Evolutionary conservation across 352 stramenopile species (phyloP), one percentile per base, ranked within the genome.

Genomic region (Pythium volutum): DNA sequence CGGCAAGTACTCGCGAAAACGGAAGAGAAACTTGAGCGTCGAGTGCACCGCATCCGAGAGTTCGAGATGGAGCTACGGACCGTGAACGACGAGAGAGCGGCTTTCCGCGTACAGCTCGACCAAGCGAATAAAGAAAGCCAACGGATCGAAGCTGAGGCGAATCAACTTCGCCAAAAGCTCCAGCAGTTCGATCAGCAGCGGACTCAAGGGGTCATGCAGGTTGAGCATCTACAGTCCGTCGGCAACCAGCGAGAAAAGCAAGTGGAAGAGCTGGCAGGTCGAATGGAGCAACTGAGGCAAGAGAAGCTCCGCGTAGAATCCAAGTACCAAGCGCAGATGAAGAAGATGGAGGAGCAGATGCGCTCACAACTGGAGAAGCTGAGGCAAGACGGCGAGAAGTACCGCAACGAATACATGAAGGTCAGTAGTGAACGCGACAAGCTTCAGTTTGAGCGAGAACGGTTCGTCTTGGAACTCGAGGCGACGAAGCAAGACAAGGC

Each of bases 331-430:
- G 49, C 54, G 12, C 81, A 86, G 51, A 43, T 79, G 15, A 82
- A 85, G 64, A 55, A 66, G 6, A 85, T 88, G 73, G 80, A 89
- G n/a, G 76, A 84, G 26, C 72, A 87, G 48, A 71, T 88, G 62
- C 68, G 81, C 25, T 47, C 64, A 14, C 71, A 84, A 45, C 63
- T 87, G 45, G 62, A 86, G 31, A 70, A 81, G 60, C 47, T 87
- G 11, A 68, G 80, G 22, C 62, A 74, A 10, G 77, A 90, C 47
- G 76, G 70, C 38, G 77, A 87, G 22, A 88, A 76, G 57, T 84
- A 85, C 18, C 77, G 77, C 1, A 55, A 61, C 0, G 78, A 90
- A 50, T 73, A 77, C 46, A 77, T 72, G 42, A 68, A 73, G 15
- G 55, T 84, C 20, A 64, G 75, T 50, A 71, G 65, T 18, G 78